Percentiles rank a stretch among this genome's conserved stretches.
These are phyloP conservation scores for Veloporphyrellus conicus DNA, from an alignment of 1,284 basidiomycete genomes.

Conservation along the genomic window DNA sequence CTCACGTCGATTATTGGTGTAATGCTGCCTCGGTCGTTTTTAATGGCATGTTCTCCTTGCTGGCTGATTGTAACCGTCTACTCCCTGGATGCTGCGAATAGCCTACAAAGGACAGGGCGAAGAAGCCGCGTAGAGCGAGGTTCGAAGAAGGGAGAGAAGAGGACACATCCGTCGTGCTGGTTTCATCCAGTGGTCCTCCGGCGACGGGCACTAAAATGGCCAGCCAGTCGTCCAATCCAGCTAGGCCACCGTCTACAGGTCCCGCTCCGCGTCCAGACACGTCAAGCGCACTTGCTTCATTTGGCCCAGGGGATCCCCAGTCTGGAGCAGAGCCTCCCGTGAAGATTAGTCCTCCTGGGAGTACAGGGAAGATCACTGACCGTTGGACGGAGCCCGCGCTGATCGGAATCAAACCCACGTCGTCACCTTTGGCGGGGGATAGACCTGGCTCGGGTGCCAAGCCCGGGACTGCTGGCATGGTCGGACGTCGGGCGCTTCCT, in stretches of 20 bases:
- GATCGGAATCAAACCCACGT: constrained; percentile 33
- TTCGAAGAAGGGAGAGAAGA: constrained; percentile 18
- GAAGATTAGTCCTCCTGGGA: constrained; percentile 7
- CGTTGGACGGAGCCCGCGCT: constrained; percentile 34
- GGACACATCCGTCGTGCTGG: background rate
- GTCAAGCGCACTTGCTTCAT: constrained; percentile 1
- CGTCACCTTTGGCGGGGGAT: background rate
- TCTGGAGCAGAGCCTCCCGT: background rate
- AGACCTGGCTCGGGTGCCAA: constrained; percentile 5
- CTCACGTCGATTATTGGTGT: constrained; percentile 35
- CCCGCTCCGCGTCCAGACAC: constrained; percentile 5
- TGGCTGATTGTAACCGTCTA: constrained; percentile 24
- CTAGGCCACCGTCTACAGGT: background rate
- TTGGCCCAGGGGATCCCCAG: background rate
- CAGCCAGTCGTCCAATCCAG: constrained; percentile 1
- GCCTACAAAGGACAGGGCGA: constrained; percentile 68
- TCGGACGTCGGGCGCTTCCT: constrained; percentile 39
- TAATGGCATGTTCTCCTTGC: constrained; percentile 32
- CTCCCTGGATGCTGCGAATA: constrained; percentile 32
- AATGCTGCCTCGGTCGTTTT: constrained; percentile 21
- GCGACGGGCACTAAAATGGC: background rate
- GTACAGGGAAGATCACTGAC: constrained; percentile 24
- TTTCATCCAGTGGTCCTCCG: background rate
- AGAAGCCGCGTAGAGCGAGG: constrained; percentile 54
- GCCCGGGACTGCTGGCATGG: constrained; percentile 17